Evolutionary conservation across 2,329 filamentous ascomycete species (phyloP), one percentile per base, ranked within the genome.

Genomic region (Beauveria scarabaeidicola): DNA sequence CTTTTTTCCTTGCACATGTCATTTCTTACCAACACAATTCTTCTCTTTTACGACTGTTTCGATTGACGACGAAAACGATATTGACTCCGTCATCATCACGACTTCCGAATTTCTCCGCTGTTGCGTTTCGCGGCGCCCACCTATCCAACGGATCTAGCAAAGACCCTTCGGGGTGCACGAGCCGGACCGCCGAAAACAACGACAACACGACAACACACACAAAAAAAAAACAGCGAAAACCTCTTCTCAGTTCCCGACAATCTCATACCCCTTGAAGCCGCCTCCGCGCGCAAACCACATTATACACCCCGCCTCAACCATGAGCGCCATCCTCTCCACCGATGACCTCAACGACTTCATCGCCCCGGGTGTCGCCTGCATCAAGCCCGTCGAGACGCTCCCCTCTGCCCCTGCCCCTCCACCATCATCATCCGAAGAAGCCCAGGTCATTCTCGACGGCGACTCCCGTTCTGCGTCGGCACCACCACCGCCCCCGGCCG

Each of bases 321-420:
- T 99, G 94, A 96, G 91, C 72, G 94, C 94, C 63, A 99, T 99
- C 69, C 88, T 99, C 68, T 97, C 92, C 60, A 88, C 89, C 69
- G 93, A 99, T 78, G 92, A 97, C 73, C 81, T 99, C 63, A 99
- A 99, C 79, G 94, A 99, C 80, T 99, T 99, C 77, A 99, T 99
- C 72, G 94, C 90, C 60, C 94, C 94, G 15, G 92, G 93, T 63
- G 92, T 99, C 69, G 94, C 94, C 63, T 99, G 94, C 76, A 97
- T 99, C 74, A 97, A 99, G 70, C 94, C 94, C 29, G 82, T 99
- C 71, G 94, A 99, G 74, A 95, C 91, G 2, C 83, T 99, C 15
- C 93, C 94, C 2, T 74, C 81, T 21, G 47, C 32, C 21, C 40
- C 41, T 25, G 6, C 50, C 23, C 79, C 82, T 64, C 66, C 70